Base-by-base conservation (phyloP, 495 filamentous ascomycete genomes). In the Paragyromitra xinjiangensis region DNA sequence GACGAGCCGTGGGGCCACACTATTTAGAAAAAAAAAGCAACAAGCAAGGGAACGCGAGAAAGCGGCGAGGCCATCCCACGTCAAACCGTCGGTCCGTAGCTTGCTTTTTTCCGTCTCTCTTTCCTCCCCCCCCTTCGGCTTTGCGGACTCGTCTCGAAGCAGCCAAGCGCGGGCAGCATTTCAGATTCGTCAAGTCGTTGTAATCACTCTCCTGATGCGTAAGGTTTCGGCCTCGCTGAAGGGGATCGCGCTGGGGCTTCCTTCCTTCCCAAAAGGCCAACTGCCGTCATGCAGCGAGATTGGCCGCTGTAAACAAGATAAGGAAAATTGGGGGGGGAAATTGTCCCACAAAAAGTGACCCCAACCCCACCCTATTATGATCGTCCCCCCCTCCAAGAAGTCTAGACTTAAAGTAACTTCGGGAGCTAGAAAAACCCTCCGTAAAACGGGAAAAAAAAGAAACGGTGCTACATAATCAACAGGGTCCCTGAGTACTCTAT, bases 131-230 rank as follows among this genome's bases (percentile, higher is more conserved):
- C 2, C 68, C 39, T 37, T 62, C 73, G 42, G 68, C 29, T 39
- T 72, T 65, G 45, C 59, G 34, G 61, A 56, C 59, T 72, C 48
- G 50, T 45, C 73, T 64, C 58, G 24, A 64, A 70, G 61, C 45
- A 64, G 68, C 69, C 69, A 72, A 73, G 73, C 39, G 73, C 61
- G 73, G 73, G 69, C 71, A 74, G 51, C 69, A 77, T 77, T 69
- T 77, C 69, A 77, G 74, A 77, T 77, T 77, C 69, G 67, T 76
- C 66, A 76, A 71, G 67, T 76, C 50, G 59, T 66, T 73, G 29
- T 72, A 64, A 72, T 73, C 56, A 53, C 67, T 44, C 68, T 61
- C 71, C 50, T 39, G 50, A 77, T 65, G 50, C 68, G 69, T 63
- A 64, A 72, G 40, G 40, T 74, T 74, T 74, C 19, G 64, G 59